These are phyloP conservation scores for Escallonia herrerae DNA, from an alignment of 129 eudicot species.

Conservation along the genomic window DNA sequence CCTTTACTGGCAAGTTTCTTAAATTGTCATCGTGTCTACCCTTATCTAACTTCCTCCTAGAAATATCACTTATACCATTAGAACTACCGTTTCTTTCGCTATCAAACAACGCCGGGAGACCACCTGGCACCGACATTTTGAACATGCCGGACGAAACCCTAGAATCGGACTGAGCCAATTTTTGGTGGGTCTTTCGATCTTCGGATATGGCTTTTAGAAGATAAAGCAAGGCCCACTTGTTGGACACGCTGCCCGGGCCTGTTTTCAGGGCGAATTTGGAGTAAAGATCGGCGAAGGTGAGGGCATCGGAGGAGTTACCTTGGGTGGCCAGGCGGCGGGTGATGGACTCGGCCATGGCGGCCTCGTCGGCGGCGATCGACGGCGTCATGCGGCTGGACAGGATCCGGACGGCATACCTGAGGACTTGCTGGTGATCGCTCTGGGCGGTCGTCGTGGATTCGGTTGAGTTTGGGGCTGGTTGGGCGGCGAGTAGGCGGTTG, in stretches of 20 bases:
- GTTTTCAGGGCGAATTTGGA: slow-evolving; percentile 57
- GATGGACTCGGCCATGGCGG: slow-evolving; percentile 85
- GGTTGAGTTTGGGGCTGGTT: slow-evolving; percentile 35
- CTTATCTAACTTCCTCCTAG: slow-evolving; percentile 19
- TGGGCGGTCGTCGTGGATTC: slow-evolving; percentile 16
- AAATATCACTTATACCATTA: slow-evolving; percentile 22
- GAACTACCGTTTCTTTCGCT: slow-evolving; percentile 18
- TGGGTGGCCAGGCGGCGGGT: slow-evolving; percentile 68
- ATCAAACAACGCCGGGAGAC: slow-evolving; percentile 54
- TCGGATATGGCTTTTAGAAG: slow-evolving; percentile 77
- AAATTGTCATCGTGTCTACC: slow-evolving; percentile 15
- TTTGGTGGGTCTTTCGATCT: slow-evolving; percentile 40
- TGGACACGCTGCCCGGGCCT: slow-evolving; percentile 76
- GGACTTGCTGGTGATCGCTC: slow-evolving; percentile 26
- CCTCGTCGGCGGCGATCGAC: slow-evolving; percentile 65
- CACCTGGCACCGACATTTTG: slow-evolving; percentile 21
- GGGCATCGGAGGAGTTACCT: slow-evolving; percentile 84
- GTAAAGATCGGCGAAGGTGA: slow-evolving; percentile 73
- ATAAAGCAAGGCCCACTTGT: slow-evolving; percentile 92
- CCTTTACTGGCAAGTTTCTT: slow-evolving; percentile 16
- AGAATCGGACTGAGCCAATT: slow-evolving; percentile 6
- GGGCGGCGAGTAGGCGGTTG: slow-evolving; percentile 47
- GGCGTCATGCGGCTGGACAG: slow-evolving; percentile 93
- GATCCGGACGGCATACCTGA: slow-evolving; percentile 72
- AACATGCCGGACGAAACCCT: slow-evolving; percentile 22